Conservation (phyloP, 1,284 basidiomycete species). For the Cryptococcus depauperatus region DNA sequence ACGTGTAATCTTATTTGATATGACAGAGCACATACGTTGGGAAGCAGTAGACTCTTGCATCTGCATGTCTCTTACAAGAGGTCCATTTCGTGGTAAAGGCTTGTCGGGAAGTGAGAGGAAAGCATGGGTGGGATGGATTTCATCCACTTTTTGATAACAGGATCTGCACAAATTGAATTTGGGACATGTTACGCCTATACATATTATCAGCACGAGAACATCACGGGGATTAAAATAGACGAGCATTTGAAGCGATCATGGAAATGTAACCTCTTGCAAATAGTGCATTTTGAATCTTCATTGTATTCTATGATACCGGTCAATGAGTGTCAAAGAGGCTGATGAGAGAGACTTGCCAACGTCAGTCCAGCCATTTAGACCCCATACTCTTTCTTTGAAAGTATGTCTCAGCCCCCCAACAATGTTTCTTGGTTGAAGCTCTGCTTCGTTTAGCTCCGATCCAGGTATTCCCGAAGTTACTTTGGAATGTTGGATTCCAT, state of each 20-base stretch:
- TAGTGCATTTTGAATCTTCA: constrained; percentile 64
- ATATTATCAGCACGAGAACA: constrained; percentile 2
- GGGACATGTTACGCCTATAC: constrained; percentile 55
- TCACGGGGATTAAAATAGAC: constrained; percentile 10
- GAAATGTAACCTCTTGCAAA: constrained; percentile 57
- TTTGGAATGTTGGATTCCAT: constrained; percentile 64
- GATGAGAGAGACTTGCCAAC: constrained; percentile 56
- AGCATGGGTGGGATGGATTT: constrained; percentile 76
- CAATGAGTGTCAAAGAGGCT: not conserved
- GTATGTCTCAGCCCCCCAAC: constrained; percentile 64
- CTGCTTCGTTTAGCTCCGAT: constrained; percentile 39
- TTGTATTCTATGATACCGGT: constrained; percentile 47
- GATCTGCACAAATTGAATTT: constrained; percentile 71
- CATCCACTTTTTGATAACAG: constrained; percentile 61
- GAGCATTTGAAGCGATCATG: constrained; percentile 68
- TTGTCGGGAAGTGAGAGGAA: constrained; percentile 69
- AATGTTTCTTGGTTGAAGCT: constrained; percentile 44
- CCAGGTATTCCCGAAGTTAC: constrained; percentile 22
- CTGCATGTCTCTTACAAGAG: no score
- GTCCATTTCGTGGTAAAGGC: no score
- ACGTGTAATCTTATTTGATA: not conserved
- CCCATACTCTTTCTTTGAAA: constrained; percentile 77
- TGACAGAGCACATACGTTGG: not conserved
- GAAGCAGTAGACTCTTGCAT: not conserved
- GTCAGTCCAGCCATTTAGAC: constrained; percentile 68